Conservation (phyloP, 768 basidiomycete species). For the Leccinum truebloodii region DNA sequence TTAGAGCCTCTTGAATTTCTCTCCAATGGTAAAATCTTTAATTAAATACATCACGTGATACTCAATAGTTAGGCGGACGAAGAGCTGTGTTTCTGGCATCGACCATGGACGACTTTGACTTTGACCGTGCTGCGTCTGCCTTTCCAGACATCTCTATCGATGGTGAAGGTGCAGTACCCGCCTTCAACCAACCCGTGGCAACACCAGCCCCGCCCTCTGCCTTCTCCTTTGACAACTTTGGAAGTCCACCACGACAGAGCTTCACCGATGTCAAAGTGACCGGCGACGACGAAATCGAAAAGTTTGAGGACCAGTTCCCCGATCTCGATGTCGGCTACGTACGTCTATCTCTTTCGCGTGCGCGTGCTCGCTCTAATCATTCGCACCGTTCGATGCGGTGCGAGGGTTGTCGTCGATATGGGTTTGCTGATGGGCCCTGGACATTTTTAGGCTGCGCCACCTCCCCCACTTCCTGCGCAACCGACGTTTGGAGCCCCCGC, state of each 20-base stretch:
- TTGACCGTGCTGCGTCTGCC: slow-evolving; percentile 76
- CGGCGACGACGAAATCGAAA: slow-evolving; percentile 81
- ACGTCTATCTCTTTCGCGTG: slow-evolving; percentile 13
- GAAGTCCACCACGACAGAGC: slow-evolving; percentile 40
- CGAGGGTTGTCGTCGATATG: slow-evolving; percentile 14
- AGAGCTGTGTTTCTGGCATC: background rate
- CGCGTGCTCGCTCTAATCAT: background rate
- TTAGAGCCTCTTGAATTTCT: too few relatives aligned
- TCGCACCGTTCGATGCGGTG: slow-evolving; percentile 1
- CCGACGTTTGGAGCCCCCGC: slow-evolving; percentile 49
- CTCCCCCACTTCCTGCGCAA: slow-evolving; percentile 24
- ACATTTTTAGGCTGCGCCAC: slow-evolving; percentile 35
- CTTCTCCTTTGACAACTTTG: slow-evolving; percentile 73
- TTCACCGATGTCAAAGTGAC: slow-evolving; percentile 73
- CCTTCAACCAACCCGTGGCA: slow-evolving; percentile 34
- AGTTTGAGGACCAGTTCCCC: slow-evolving; percentile 85
- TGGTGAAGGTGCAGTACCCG: slow-evolving; percentile 56
- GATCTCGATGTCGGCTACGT: slow-evolving; percentile 62
- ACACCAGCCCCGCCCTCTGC: slow-evolving; percentile 37
- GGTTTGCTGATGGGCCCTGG: slow-evolving; percentile 2
- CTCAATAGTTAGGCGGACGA: background rate
- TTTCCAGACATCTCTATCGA: slow-evolving; percentile 87
- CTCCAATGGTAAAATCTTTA: too few relatives aligned
- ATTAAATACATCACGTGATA: slow-evolving; percentile 14
- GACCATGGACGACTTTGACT: slow-evolving; percentile 58